Base-by-base conservation (phyloP, 163 green algal species). In the Chlamydomonas reinhardtii region DNA sequence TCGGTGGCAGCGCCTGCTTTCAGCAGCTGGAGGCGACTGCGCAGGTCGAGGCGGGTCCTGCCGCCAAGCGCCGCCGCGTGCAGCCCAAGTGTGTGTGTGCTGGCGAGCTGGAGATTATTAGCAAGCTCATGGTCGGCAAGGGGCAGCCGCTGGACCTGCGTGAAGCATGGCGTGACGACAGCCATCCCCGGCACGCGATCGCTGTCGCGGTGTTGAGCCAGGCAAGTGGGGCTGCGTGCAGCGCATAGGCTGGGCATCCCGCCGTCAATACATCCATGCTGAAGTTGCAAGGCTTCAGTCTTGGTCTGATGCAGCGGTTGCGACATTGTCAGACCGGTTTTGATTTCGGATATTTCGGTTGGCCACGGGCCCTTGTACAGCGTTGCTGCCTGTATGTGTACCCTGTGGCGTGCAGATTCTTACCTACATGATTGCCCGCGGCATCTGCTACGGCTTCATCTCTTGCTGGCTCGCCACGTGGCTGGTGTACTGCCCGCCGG, bases 381-480 rank as follows among this genome's bases (percentile, higher is more conserved):
- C 27, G 29, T 35, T 37, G 15, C 29, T 11, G 64, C 29, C 29
- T 71, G 27, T 35, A 19, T 34, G 29, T 71, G 29, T 71, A 34
- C 15, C 27, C 64, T 24, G n/a, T 35, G 48, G 48, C 48, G 29
- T 27, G 64, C 64, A 71, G 64, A 71, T 71, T 37, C 29, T 37
- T 19, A 71, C 64, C 15, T 71, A 71, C 64, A 37, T 71, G 64
- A 34, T 71, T 34, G 64, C 64, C 64, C 64, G 29, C 20, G 64
- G 64, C 64, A 27, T 27, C 64, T 35, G 27, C 29, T 75, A 75
- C 70, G 70, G 70, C 35, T 75, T 75, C 70, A 31, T 75, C 35
- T 43, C 70, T 22, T 75, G 70, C 70, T 75, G 31, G 27, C 24
- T 34, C 27, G 70, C 70, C 34, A 75, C 70, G 34, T 75, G 70